A percentile compares a stretch with the other conserved stretches of the same genome.
phyloP scores from a whole-genome alignment of 108 stramenopile species.

The Aureococcus anophagefferens region DNA sequence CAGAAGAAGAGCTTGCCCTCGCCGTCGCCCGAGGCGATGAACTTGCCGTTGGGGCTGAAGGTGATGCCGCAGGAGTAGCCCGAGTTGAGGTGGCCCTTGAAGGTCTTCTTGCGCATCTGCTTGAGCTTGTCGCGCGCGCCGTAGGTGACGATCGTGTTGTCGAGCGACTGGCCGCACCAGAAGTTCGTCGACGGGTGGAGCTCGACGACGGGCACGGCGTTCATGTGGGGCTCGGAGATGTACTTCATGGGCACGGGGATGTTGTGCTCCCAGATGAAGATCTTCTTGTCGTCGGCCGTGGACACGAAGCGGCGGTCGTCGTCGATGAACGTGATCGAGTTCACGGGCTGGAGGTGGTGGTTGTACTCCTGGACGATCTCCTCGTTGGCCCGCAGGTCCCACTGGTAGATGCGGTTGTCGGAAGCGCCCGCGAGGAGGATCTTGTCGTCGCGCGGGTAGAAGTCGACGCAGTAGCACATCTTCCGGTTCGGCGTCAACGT shows the following conservation, averaged over 20 bases:
- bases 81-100: constrained; percentile 85
- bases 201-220: constrained; percentile 85
- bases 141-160: constrained; percentile 90
- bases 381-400: constrained; percentile 56
- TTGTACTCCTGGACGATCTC: constrained; percentile 98
- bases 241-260: constrained; percentile 98
- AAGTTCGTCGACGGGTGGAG: constrained; percentile 71
- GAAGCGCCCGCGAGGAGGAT: constrained; percentile 88
- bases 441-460: constrained; percentile 89
- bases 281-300: constrained; percentile 94
- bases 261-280: constrained; percentile 97
- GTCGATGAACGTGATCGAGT: constrained; percentile 90
- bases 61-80: constrained; percentile 91
- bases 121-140: constrained; percentile 68
- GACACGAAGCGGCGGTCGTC: constrained; percentile 82
- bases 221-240: constrained; percentile 97
- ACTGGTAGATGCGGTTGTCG: constrained; percentile 87
- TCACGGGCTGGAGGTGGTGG: constrained; percentile 92
- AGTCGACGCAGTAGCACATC: constrained; percentile 81
- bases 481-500: constrained; percentile 79
- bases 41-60: constrained; percentile 86
- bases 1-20: constrained; percentile 88
- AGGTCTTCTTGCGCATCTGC: constrained; percentile 78
- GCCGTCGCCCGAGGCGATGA: constrained; percentile 84
- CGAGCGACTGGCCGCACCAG: constrained; percentile 77